These are phyloP conservation scores for Primulina eburnea DNA, from an alignment of 257 asterid genomes.

Conservation along the genomic window DNA sequence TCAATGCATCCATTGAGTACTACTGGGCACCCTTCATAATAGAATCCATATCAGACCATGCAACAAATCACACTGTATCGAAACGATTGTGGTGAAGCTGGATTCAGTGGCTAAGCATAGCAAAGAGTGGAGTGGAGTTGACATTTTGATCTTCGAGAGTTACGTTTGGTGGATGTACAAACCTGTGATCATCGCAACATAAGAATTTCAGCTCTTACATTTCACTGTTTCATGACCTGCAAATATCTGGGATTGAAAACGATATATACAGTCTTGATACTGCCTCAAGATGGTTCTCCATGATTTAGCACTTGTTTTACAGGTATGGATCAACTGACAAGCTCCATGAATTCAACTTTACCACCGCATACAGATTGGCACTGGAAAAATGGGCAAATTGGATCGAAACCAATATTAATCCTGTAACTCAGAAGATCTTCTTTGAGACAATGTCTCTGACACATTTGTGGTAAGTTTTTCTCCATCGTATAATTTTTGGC, in stretches of 20 bases:
- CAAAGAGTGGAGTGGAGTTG: constrained; percentile 69
- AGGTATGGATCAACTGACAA: constrained; percentile 60
- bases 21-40: constrained; percentile 94
- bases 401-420: constrained; percentile 57
- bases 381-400: constrained; percentile 80
- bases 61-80: constrained; percentile 61
- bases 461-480: constrained; percentile 64
- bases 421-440: constrained; percentile 55
- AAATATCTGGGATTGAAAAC: not conserved
- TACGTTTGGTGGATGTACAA: constrained; percentile 97
- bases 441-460: constrained; percentile 82
- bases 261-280: not conserved
- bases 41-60: constrained; percentile 86
- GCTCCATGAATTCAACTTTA: constrained; percentile 59
- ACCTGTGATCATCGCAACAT: constrained; percentile 81
- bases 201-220: constrained; percentile 9
- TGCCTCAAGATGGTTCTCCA: not conserved
- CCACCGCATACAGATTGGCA: constrained; percentile 74
- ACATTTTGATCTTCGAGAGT: constrained; percentile 75
- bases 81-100: constrained; percentile 66
- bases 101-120: constrained; percentile 73
- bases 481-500: not conserved
- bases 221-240: not conserved
- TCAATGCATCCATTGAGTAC: constrained; percentile 78
- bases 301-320: constrained; percentile 5